These are phyloP conservation scores for Cynara cardunculus DNA, from an alignment of 129 eudicot species.

Conservation along the genomic window DNA sequence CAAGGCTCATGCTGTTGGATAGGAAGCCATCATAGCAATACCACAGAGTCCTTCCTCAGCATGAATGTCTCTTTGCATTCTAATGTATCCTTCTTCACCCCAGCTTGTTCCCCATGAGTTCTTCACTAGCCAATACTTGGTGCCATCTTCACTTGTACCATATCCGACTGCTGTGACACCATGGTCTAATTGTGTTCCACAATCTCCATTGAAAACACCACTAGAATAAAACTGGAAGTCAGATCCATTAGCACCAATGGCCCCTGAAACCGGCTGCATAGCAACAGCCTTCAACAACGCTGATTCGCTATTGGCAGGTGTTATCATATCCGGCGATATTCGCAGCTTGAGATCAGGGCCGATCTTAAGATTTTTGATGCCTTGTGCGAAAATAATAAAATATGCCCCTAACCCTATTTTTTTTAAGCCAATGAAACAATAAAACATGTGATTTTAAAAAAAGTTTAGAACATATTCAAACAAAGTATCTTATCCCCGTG, in stretches of 20 bases:
- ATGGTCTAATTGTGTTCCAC: constrained; percentile 63
- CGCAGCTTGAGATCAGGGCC: too few relatives aligned
- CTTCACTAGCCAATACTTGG: constrained; percentile 73
- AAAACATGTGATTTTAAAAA: too few relatives aligned
- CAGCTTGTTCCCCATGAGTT: too few relatives aligned
- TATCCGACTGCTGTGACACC: constrained; percentile 79
- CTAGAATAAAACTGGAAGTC: constrained; percentile 15
- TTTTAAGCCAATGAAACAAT: too few relatives aligned
- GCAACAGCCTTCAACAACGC: constrained; percentile 24
- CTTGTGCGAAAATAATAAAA: too few relatives aligned
- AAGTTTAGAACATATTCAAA: too few relatives aligned
- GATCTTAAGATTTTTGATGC: too few relatives aligned
- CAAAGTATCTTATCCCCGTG: too few relatives aligned
- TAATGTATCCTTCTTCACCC: constrained; percentile 71
- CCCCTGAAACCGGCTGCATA: constrained; percentile 20
- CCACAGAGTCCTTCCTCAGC: constrained; percentile 69
- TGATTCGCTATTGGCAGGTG: constrained; percentile 25
- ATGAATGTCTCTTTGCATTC: constrained; percentile 49
- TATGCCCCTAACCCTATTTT: too few relatives aligned
- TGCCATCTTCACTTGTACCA: constrained; percentile 56
- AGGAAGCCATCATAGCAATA: constrained; percentile 65
- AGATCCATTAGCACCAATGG: constrained; percentile 7
- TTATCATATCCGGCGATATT: constrained; percentile 24
- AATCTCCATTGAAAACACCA: constrained; percentile 34
- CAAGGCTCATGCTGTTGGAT: constrained; percentile 54